Conservation (phyloP, 2,329 filamentous ascomycete genomes). For the Huntiella bhutanensis region DNA sequence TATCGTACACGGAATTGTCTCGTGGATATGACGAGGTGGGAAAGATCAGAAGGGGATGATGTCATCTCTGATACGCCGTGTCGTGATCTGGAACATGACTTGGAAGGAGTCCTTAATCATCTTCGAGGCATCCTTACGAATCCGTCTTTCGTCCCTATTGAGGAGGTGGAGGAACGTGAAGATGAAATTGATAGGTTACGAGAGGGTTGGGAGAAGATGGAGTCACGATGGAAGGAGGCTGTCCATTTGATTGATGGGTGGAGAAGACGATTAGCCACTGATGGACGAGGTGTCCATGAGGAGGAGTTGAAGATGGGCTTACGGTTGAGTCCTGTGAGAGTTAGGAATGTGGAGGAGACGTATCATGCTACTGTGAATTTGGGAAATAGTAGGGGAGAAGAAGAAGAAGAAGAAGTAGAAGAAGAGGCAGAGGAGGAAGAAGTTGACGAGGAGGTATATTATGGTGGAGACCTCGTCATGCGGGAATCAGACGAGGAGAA, state of each 20-base stretch:
- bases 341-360: slow-evolving; percentile 32
- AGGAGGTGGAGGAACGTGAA: slow-evolving; percentile 83
- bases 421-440: slow-evolving; percentile 7
- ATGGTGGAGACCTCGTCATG: slow-evolving; percentile 1
- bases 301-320: slow-evolving; percentile 51
- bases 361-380: slow-evolving; percentile 15
- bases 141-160: slow-evolving; percentile 85
- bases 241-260: slow-evolving; percentile 82
- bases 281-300: slow-evolving; percentile 49
- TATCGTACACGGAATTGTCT: slow-evolving; percentile 52
- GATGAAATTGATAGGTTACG: slow-evolving; percentile 72
- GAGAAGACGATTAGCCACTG: slow-evolving; percentile 60
- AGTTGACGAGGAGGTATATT: not conserved
- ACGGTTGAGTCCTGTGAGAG: slow-evolving; percentile 38
- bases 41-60: slow-evolving; percentile 18
- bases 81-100: slow-evolving; percentile 53
- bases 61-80: slow-evolving; percentile 20
- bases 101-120: slow-evolving; percentile 62
- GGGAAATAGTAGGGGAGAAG: slow-evolving; percentile 13
- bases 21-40: slow-evolving; percentile 46
- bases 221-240: slow-evolving; percentile 74
- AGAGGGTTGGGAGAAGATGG: slow-evolving; percentile 85
- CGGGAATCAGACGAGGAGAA: slow-evolving; percentile 16
- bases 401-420: slow-evolving; percentile 12
- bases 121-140: slow-evolving; percentile 75